Base-by-base conservation (phyloP, 352 stramenopile species). In the Thraustochytrium striatum region DNA sequence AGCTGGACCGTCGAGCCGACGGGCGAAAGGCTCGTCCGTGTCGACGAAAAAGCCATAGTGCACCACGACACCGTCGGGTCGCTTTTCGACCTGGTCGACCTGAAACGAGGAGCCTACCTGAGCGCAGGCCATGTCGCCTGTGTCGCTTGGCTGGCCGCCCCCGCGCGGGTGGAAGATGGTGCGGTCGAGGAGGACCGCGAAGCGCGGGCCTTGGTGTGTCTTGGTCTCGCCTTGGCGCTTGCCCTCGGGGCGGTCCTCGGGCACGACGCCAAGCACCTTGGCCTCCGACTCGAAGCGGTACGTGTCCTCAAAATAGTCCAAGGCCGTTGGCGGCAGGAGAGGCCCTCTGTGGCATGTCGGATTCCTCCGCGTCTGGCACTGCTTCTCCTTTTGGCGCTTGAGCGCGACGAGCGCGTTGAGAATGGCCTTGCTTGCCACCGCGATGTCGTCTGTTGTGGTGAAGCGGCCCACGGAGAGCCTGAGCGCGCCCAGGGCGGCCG, bases 401-500 rank as follows among this genome's bases (percentile, higher is more conserved):
- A 55, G 33, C 16, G 52, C 52, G 3, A 7, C 8, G 8, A 72
- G 47, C 21, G 47, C 69, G 1, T 69, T 11, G 2, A 87, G 82
- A 72, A 98, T 96, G 25, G 92, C 85, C 13, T 89, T 86, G n/a
- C 89, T 86, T 33, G 93, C 94, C 30, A 82, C 65, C 50, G 94
- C 83, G 3, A 98, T 78, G 61, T 98, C 93, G 72, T 93, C 85
- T 36, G 87, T 73, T 0, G 88, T 96, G 13, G 93, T 98, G 72
- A 89, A 85, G 30, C 92, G 87, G 13, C 95, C 95, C 21, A 98
- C 89, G 25, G 91, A 98, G 35, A 98, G 86, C 25, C 96, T 87
- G 50, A 99, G 81, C 9, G 95, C 98, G 50, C 96, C 94, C 13
- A 91, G 85, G 3, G 92, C 95, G 81, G 90, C 96, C 61, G 93